Conservation (phyloP, 139 green algal genomes). For the Haematococcus lacustris region DNA sequence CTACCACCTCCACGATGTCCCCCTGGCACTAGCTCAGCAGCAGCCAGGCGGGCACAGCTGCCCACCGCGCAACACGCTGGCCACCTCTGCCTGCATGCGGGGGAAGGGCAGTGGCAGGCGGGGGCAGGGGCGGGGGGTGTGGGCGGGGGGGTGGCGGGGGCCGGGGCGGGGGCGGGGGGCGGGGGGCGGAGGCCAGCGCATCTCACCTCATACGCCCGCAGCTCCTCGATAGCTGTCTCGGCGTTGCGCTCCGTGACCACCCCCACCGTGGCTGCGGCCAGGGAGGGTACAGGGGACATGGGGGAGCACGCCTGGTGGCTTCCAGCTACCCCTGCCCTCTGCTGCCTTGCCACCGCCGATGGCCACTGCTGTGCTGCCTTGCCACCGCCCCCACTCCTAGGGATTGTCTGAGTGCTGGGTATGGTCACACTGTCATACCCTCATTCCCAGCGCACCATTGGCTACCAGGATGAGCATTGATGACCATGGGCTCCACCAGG, state of each 20-base stretch:
- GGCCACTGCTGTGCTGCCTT: too few relatives aligned
- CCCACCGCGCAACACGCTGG: slow-evolving; percentile 48
- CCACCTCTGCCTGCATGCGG: slow-evolving; percentile 52
- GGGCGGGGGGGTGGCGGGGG: too few relatives aligned
- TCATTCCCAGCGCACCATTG: slow-evolving; percentile 80
- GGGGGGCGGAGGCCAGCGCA: slow-evolving; percentile 30
- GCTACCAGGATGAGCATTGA: slow-evolving; percentile 79
- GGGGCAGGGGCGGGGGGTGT: too few relatives aligned
- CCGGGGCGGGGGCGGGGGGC: too few relatives aligned
- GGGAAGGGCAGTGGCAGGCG: too few relatives aligned
- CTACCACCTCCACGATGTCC: slow-evolving; percentile 87
- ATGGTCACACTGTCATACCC: too few relatives aligned
- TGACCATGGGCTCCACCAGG: slow-evolving; percentile 94
- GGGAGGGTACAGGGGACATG: not conserved
- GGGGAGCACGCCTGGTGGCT: not conserved
- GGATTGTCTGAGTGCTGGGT: too few relatives aligned
- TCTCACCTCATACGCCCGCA: slow-evolving; percentile 72
- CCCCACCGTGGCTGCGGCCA: slow-evolving; percentile 75
- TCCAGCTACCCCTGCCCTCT: too few relatives aligned
- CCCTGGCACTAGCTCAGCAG: slow-evolving; percentile 82
- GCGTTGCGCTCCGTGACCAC: slow-evolving; percentile 89
- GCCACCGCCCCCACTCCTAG: too few relatives aligned
- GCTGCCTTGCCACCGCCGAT: too few relatives aligned
- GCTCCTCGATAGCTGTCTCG: slow-evolving; percentile 78
- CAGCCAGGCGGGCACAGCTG: slow-evolving; percentile 29